phyloP scores from a whole-genome alignment of 1,139 yeast species.

The Blastobotrys elegans region DNA sequence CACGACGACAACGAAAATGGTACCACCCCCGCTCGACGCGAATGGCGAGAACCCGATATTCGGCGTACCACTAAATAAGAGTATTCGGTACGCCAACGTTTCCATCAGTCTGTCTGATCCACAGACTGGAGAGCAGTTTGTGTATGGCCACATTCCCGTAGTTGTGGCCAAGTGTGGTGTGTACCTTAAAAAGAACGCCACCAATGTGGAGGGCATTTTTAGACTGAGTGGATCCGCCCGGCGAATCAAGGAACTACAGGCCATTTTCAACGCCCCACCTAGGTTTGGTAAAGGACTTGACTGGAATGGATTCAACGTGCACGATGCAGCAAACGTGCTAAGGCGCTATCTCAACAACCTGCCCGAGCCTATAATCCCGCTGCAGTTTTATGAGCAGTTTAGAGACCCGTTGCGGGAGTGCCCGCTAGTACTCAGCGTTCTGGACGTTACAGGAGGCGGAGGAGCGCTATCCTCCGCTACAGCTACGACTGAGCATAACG shows the following conservation, averaged over 20 bases:
- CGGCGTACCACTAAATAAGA: slow-evolving; percentile 74
- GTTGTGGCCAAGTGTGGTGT: slow-evolving; percentile 97
- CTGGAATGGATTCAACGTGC: slow-evolving; percentile 96
- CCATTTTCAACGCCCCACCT: slow-evolving; percentile 80
- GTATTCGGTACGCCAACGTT: slow-evolving; percentile 71
- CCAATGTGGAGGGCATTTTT: slow-evolving; percentile 80
- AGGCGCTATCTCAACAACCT: slow-evolving; percentile 81
- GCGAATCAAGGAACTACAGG: slow-evolving; percentile 80
- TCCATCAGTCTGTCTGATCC: slow-evolving; percentile 56
- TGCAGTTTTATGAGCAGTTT: slow-evolving; percentile 69
- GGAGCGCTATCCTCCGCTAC: neutral
- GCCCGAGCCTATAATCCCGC: slow-evolving; percentile 89
- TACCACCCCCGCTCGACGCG: no score
- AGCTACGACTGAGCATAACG: neutral
- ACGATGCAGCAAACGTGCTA: slow-evolving; percentile 90
- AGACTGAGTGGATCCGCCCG: slow-evolving; percentile 90
- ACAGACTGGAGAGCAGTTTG: slow-evolving; percentile 46
- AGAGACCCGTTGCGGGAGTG: slow-evolving; percentile 68
- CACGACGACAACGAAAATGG: slow-evolving; percentile 16
- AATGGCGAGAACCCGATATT: slow-evolving; percentile 54
- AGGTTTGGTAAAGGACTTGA: slow-evolving; percentile 78
- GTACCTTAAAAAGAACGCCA: slow-evolving; percentile 62
- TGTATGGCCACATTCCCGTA: slow-evolving; percentile 76
- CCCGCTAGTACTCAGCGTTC: slow-evolving; percentile 27
- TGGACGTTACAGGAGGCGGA: slow-evolving; percentile 8